Evolutionary conservation across 106 monocot genomes (phyloP).

Genomic region (Apostasia ramifera): DNA sequence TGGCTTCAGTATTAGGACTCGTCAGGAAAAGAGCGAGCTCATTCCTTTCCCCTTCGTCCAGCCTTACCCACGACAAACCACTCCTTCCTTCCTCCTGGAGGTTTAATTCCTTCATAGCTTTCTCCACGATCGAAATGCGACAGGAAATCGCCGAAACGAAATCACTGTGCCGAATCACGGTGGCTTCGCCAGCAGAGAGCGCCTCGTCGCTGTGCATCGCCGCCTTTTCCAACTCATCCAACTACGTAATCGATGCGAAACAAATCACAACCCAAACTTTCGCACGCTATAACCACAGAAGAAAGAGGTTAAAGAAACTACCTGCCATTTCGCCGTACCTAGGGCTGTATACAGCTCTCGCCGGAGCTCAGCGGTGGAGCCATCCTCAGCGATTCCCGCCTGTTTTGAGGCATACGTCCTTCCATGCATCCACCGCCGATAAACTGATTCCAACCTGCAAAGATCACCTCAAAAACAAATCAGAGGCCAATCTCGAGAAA

Average conservation of each 20-base stretch:
- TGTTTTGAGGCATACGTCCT: not conserved
- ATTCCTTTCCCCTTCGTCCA: constrained; percentile 44
- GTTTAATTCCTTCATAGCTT: constrained; percentile 13
- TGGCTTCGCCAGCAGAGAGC: constrained; percentile 6
- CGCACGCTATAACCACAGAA: not conserved
- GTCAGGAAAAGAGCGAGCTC: constrained; percentile 44
- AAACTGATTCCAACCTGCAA: constrained; percentile 27
- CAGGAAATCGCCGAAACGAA: constrained; percentile 18
- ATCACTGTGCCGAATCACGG: constrained; percentile 12
- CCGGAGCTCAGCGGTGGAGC: not conserved
- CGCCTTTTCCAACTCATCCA: constrained; percentile 26
- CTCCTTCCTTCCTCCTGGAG: not conserved
- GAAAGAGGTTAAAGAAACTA: not conserved
- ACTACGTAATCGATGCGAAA: constrained; percentile 3
- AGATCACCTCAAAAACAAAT: not conserved
- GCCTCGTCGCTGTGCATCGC: constrained; percentile 11
- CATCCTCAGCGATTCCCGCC: not conserved
- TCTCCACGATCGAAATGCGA: constrained; percentile 17
- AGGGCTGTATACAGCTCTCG: constrained; percentile 21
- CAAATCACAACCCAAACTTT: not conserved
- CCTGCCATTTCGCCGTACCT: constrained; percentile 40
- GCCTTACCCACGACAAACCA: constrained; percentile 11
- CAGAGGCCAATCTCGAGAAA: not conserved
- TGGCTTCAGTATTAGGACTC: constrained; percentile 4
- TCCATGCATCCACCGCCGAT: constrained; percentile 21